Evolutionary conservation across 2,329 filamentous ascomycete genomes (phyloP).

Genomic region (Fusarium floridanum): DNA sequence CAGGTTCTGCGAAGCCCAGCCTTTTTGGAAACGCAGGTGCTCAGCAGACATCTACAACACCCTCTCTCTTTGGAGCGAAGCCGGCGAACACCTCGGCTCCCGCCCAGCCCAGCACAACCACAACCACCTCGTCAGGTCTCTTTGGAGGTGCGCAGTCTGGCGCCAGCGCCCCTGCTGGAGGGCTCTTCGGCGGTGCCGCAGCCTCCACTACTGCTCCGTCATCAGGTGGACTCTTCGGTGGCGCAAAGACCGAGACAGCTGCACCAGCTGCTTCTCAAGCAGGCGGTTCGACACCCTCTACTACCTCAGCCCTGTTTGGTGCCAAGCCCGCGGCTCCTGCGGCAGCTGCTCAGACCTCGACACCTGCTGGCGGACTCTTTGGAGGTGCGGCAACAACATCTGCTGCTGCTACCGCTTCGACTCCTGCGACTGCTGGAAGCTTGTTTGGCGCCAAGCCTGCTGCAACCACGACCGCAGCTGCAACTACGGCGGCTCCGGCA

Average conservation of each 20-base stretch:
- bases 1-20: conserved; percentile 49
- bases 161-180: conserved; percentile 47
- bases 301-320: conserved; percentile 54
- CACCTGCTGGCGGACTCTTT: conserved; percentile 54
- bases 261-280: conserved; percentile 37
- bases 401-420: conserved; percentile 46
- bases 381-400: conserved; percentile 48
- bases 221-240: conserved; percentile 41
- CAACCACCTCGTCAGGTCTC: conserved; percentile 43
- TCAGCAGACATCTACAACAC: conserved; percentile 38
- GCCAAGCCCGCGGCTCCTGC: conserved; percentile 55
- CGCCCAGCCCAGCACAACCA: conserved; percentile 34
- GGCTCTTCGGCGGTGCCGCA: conserved; percentile 52
- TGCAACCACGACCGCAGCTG: conserved; percentile 31
- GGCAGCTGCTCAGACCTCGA: conserved; percentile 48
- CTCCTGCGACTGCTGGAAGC: conserved; percentile 47
- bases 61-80: conserved; percentile 49
- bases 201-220: conserved; percentile 42
- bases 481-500: conserved; percentile 47
- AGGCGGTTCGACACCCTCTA: conserved; percentile 33
- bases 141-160: conserved; percentile 52
- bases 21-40: conserved; percentile 43
- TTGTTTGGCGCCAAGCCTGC: conserved; percentile 52
- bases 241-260: conserved; percentile 43
- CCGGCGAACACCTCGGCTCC: conserved; percentile 41